These are phyloP conservation scores for Vanderwaltozyma verrucispora DNA, from an alignment of 805 yeast genomes.

Conservation along the genomic window DNA sequence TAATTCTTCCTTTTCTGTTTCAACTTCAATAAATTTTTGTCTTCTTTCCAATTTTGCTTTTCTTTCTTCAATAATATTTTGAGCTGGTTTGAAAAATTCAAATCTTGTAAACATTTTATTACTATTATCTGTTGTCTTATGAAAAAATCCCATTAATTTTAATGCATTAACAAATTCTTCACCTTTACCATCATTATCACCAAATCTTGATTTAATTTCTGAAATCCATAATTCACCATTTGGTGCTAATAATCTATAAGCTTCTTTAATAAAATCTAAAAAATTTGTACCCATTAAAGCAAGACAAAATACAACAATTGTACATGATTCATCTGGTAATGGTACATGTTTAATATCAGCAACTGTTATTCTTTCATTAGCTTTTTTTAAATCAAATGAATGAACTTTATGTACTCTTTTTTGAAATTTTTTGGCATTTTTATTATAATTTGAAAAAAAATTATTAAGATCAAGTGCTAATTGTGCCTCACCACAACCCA, in stretches of 20 bases:
- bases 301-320: slow-evolving; percentile 85
- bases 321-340: slow-evolving; percentile 62
- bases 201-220: slow-evolving; percentile 87
- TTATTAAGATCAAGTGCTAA: slow-evolving; percentile 56
- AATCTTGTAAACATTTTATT: slow-evolving; percentile 94
- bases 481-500: slow-evolving; percentile 99
- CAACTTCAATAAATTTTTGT: slow-evolving; percentile 61
- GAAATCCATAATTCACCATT: slow-evolving; percentile 96
- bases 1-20: slow-evolving; percentile 49
- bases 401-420: slow-evolving; percentile 55
- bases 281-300: slow-evolving; percentile 98
- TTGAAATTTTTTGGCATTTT: slow-evolving; percentile 27
- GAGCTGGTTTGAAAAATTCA: slow-evolving; percentile 83
- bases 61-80: slow-evolving; percentile 53
- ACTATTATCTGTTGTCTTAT: slow-evolving; percentile 71
- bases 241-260: slow-evolving; percentile 75
- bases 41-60: slow-evolving; percentile 50
- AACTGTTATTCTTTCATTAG: slow-evolving; percentile 86
- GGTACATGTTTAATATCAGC: slow-evolving; percentile 94
- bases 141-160: slow-evolving; percentile 75
- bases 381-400: slow-evolving; percentile 84
- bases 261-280: slow-evolving; percentile 84
- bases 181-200: slow-evolving; percentile 65
- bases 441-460: slow-evolving; percentile 32
- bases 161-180: slow-evolving; percentile 73